These are phyloP conservation scores for Epichloe coenophiala DNA, from an alignment of 2,329 filamentous ascomycete species.

Conservation along the genomic window DNA sequence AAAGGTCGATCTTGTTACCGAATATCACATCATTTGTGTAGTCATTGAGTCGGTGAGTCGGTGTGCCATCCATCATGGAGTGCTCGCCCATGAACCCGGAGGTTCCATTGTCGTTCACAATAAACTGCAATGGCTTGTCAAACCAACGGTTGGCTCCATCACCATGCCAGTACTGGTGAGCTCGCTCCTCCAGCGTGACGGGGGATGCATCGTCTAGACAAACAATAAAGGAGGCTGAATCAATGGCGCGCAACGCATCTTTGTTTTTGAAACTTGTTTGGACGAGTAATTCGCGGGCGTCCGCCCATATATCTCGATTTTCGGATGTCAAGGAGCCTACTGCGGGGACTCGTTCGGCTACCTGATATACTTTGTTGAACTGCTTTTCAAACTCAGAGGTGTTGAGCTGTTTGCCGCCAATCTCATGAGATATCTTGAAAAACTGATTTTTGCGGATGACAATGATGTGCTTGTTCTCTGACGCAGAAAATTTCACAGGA, in stretches of 20 bases:
- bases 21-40: constrained; percentile 86
- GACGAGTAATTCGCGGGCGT: constrained; percentile 65
- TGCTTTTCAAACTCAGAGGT: constrained; percentile 80
- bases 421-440: constrained; percentile 78
- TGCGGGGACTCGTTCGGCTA: constrained; percentile 55
- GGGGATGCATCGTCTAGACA: constrained; percentile 87
- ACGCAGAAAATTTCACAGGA: constrained; percentile 63
- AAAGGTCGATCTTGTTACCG: constrained; percentile 86
- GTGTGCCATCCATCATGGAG: constrained; percentile 99
- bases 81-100: constrained; percentile 97
- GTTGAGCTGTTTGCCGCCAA: constrained; percentile 74
- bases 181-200: constrained; percentile 88
- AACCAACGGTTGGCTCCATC: constrained; percentile 94
- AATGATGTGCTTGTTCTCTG: constrained; percentile 74
- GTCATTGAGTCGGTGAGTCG: constrained; percentile 93
- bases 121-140: constrained; percentile 96
- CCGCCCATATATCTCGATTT: constrained; percentile 87
- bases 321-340: constrained; percentile 80
- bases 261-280: constrained; percentile 68
- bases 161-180: constrained; percentile 95
- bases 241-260: constrained; percentile 63
- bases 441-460: constrained; percentile 94
- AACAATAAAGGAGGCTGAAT: constrained; percentile 79
- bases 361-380: constrained; percentile 72
- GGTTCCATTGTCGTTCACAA: constrained; percentile 94